Evolutionary conservation across 2,329 filamentous ascomycete species (phyloP).

Genomic region (Ascomycota sp.): DNA sequence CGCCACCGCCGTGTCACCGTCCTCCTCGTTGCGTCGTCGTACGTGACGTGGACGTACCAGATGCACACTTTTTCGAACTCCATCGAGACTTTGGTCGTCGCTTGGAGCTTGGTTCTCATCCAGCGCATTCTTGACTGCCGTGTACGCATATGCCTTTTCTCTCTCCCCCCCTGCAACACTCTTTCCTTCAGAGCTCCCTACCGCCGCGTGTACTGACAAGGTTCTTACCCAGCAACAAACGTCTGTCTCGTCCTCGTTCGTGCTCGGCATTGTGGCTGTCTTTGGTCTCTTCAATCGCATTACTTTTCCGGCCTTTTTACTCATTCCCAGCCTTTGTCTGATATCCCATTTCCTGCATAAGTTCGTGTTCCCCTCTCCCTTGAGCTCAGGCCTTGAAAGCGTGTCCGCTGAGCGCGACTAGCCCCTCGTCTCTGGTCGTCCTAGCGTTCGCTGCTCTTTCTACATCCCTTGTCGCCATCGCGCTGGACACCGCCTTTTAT

Average conservation of each 20-base stretch:
- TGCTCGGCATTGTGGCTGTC: conserved; percentile 63
- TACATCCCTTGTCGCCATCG: conserved; percentile 53
- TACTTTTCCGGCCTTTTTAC: conserved; percentile 82
- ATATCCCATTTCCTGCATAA: conserved; percentile 70
- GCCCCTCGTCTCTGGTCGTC: conserved; percentile 39
- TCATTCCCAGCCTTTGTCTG: conserved; percentile 66
- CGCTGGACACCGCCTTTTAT: conserved; percentile 76
- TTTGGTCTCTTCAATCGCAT: conserved; percentile 92
- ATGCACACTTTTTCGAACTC: conserved; percentile 98
- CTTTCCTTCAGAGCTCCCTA: too few species aligned
- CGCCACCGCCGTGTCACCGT: conserved; percentile 54
- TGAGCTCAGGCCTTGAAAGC: not conserved
- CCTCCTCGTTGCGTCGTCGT: conserved; percentile 78
- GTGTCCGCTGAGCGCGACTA: conserved; percentile 12
- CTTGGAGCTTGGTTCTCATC: conserved; percentile 85
- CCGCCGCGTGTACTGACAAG: conserved; percentile 9
- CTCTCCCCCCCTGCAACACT: too few species aligned
- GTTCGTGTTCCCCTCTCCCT: conserved; percentile 24
- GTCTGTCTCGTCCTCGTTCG: conserved; percentile 52
- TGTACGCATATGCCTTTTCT: too few species aligned
- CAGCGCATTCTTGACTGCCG: conserved; percentile 64
- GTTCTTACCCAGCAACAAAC: conserved; percentile 39
- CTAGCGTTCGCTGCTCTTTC: conserved; percentile 44
- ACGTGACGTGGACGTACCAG: conserved; percentile 97
- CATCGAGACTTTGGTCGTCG: conserved; percentile 77